Percentiles rank a stretch among this genome's conserved stretches.
Evolutionary conservation across 345 rosid species (phyloP).

Genomic region (Eucalyptus erythrocorys): DNA sequence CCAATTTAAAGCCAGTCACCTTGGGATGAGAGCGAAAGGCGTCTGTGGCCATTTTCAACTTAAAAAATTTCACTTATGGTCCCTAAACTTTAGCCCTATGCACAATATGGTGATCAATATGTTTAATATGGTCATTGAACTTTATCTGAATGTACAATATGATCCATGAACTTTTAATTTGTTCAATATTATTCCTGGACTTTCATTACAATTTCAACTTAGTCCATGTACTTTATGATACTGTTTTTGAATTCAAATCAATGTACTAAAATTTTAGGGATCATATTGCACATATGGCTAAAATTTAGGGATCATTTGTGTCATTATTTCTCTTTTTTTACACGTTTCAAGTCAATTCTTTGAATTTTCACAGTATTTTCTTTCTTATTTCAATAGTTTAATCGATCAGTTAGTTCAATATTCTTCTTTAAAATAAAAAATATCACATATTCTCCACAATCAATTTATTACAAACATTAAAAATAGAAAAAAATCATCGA

Average conservation of each 20-base stretch:
- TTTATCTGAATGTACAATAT: no score
- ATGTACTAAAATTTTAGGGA: no score
- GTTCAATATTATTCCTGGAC: rapidly evolving
- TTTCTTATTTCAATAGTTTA: not conserved
- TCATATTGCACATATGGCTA: no score
- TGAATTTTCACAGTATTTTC: not conserved
- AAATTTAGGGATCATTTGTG: no score
- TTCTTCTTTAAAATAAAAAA: not conserved
- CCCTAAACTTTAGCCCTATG: no score
- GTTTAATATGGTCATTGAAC: no score
- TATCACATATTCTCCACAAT: not conserved
- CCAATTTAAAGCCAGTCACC: not conserved
- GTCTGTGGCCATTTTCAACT: not conserved
- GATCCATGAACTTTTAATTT: rapidly evolving
- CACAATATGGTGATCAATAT: no score
- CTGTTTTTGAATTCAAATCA: no score
- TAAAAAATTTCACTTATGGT: not conserved
- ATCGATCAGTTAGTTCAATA: not conserved
- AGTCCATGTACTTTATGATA: no score
- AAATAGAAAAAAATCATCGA: no score
- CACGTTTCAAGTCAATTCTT: not conserved
- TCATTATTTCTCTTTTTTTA: not conserved
- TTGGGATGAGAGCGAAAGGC: not conserved
- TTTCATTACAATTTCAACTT: no score
- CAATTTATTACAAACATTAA: not conserved